Evolutionary conservation across 352 stramenopile genomes (phyloP).

Genomic region (Phytopythium litorale): DNA sequence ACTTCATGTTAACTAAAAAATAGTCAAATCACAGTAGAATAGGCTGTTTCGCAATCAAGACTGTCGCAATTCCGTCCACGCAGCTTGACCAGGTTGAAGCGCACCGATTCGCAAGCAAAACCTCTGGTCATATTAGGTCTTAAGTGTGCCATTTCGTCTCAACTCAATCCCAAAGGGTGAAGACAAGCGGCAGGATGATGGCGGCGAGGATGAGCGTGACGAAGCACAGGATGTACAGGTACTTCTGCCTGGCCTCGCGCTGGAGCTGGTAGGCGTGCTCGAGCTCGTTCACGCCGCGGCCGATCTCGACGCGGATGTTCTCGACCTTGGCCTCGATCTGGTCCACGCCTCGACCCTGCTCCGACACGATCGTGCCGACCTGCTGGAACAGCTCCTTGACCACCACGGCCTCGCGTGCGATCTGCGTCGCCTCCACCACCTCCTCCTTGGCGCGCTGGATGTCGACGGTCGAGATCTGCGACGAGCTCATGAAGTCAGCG

Average conservation of each 20-base stretch:
- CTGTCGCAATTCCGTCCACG: too few species aligned
- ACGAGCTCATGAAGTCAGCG: conserved; percentile 53
- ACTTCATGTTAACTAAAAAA: too few species aligned
- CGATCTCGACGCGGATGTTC: conserved; percentile 67
- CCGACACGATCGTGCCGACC: conserved; percentile 51
- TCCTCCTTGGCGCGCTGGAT: conserved; percentile 78
- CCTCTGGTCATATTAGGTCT: too few species aligned
- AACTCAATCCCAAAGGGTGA: conserved; percentile 18
- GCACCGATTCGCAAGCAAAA: too few species aligned
- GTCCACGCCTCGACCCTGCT: conserved; percentile 67
- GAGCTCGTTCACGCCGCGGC: conserved; percentile 63
- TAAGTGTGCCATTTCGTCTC: too few species aligned
- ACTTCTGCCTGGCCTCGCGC: conserved; percentile 59
- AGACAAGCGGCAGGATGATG: conserved; percentile 51
- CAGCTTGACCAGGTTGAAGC: conserved; percentile 11
- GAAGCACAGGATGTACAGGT: conserved; percentile 40
- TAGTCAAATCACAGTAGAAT: too few species aligned
- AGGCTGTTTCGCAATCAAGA: too few species aligned
- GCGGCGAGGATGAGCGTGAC: conserved; percentile 29
- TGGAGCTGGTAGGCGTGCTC: conserved; percentile 58
- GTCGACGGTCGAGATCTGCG: conserved; percentile 49
- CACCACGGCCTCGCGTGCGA: conserved; percentile 54
- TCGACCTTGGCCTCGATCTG: conserved; percentile 75
- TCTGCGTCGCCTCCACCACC: conserved; percentile 57
- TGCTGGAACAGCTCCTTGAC: conserved; percentile 72